phyloP scores from a whole-genome alignment of 2,329 filamentous ascomycete species.

The Botrytis pseudocinerea region DNA sequence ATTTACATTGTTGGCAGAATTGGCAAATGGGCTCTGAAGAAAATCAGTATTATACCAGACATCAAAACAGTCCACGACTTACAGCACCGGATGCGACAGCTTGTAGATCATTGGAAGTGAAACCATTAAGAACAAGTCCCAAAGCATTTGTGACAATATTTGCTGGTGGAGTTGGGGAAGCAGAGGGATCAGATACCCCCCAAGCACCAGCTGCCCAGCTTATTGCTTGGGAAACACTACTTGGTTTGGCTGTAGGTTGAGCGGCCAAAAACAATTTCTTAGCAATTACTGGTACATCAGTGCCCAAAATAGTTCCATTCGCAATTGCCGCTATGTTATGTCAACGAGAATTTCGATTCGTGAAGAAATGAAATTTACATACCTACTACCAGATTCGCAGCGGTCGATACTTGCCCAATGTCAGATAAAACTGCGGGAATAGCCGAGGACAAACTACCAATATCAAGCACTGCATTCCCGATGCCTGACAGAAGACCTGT shows the following conservation, averaged over 20 bases:
- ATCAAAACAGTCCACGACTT: background rate
- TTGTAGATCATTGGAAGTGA: constrained; percentile 27
- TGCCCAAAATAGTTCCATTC: constrained; percentile 28
- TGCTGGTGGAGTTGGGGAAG: constrained; percentile 24
- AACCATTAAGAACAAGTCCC: constrained; percentile 27
- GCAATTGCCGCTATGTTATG: constrained; percentile 23
- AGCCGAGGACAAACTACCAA: background rate
- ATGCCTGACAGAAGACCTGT: background rate
- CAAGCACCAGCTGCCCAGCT: constrained; percentile 21
- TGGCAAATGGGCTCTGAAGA: background rate
- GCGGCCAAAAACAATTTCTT: constrained; percentile 31
- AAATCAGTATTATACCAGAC: background rate
- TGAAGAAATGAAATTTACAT: background rate
- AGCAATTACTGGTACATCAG: constrained; percentile 26
- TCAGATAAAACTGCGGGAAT: background rate
- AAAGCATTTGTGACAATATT: constrained; percentile 27
- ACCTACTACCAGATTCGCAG: background rate
- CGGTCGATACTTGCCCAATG: background rate
- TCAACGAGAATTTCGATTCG: background rate
- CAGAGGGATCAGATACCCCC: constrained; percentile 14
- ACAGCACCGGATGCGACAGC: constrained; percentile 17
- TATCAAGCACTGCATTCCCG: background rate
- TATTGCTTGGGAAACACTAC: constrained; percentile 31
- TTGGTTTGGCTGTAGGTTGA: constrained; percentile 37
- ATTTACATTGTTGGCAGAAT: constrained; percentile 1